phyloP scores from a whole-genome alignment of 495 filamentous ascomycete species.

The Penicillium angulare region DNA sequence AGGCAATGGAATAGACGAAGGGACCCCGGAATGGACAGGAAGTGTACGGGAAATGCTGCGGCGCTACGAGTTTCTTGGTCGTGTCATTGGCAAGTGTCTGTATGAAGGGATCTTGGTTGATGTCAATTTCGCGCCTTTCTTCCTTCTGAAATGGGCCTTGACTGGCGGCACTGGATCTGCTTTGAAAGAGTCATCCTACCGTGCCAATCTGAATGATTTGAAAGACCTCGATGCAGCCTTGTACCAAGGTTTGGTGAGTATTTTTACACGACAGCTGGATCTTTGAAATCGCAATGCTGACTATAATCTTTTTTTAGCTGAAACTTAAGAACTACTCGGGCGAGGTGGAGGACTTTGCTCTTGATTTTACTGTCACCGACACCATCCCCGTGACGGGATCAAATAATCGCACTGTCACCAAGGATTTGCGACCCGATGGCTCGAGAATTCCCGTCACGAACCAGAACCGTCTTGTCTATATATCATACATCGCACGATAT shows the following conservation, averaged over 20 bases:
- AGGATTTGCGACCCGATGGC: conserved; percentile 73
- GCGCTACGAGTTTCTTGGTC: conserved; percentile 88
- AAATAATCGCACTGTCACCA: conserved; percentile 52
- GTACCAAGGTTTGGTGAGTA: conserved; percentile 78
- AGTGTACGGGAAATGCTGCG: conserved; percentile 61
- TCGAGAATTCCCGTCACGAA: conserved; percentile 82
- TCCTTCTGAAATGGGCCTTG: conserved; percentile 91
- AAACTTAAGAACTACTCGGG: conserved; percentile 85
- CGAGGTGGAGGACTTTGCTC: conserved; percentile 71
- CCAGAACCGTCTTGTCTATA: conserved; percentile 88
- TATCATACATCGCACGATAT: conserved; percentile 84
- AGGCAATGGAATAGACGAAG: conserved; percentile 51
- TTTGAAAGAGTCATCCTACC: conserved; percentile 67
- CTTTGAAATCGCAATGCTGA: too few relatives aligned
- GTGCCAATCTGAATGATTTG: conserved; percentile 88
- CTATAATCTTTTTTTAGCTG: conserved; percentile 39
- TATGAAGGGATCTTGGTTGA: conserved; percentile 98
- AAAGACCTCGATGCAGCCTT: conserved; percentile 90
- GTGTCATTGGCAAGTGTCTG: conserved; percentile 92
- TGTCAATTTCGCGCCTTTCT: conserved; percentile 91
- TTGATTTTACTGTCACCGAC: conserved; percentile 91
- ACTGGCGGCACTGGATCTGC: conserved; percentile 63
- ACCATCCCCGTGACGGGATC: conserved; percentile 58
- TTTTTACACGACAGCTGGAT: too few relatives aligned
- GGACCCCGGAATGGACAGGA: conserved; percentile 53